phyloP scores from a whole-genome alignment of 352 stramenopile species.

The Phytophthora pinifolia region DNA sequence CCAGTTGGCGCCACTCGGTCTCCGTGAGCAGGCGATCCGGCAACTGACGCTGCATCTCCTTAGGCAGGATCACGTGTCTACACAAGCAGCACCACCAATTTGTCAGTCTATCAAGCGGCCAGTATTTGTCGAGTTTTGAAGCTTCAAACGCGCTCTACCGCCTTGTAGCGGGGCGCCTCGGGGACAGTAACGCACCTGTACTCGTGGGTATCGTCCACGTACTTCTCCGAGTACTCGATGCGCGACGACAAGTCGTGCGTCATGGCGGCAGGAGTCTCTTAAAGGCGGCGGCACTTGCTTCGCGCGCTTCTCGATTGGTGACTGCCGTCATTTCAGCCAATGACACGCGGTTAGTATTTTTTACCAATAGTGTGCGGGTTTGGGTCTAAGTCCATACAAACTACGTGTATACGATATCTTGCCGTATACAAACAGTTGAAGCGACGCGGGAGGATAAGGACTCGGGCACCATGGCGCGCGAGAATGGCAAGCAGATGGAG shows the following conservation, averaged over 20 bases:
- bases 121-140: neutral
- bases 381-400: too few relatives aligned
- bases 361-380: too few relatives aligned
- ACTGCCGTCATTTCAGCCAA: conserved; percentile 2
- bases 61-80: conserved; percentile 97
- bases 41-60: conserved; percentile 96
- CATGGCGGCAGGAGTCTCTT: conserved; percentile 35
- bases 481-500: conserved; percentile 82
- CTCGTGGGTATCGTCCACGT: conserved; percentile 93
- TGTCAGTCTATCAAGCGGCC: neutral
- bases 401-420: too few relatives aligned
- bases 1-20: conserved; percentile 96
- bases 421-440: conserved; percentile 10
- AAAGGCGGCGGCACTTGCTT: conserved; percentile 7
- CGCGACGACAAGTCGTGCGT: conserved; percentile 86
- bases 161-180: too few relatives aligned
- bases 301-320: conserved; percentile 14
- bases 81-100: neutral
- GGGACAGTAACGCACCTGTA: conserved; percentile 67
- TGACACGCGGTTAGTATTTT: too few relatives aligned
- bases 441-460: conserved; percentile 15
- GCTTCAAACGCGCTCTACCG: neutral
- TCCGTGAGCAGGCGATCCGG: conserved; percentile 96
- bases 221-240: conserved; percentile 97
- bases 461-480: conserved; percentile 38